Conservation (phyloP, 805 yeast species). For the Saccharomyces jurei region DNA sequence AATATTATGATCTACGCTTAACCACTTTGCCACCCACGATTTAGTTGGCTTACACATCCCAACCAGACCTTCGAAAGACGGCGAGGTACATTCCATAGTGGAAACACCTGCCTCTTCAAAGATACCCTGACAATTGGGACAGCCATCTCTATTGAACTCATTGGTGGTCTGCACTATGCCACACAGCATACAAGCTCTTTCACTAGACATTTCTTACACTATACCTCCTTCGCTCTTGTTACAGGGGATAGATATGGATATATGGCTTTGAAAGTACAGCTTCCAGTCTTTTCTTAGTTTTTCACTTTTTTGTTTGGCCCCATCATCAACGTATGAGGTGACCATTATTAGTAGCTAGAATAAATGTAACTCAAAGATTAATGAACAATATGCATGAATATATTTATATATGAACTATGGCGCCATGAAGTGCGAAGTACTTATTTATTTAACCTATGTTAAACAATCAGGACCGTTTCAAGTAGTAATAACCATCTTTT, state of each 20-base stretch:
- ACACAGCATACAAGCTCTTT: constrained; percentile 96
- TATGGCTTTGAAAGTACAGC: neutral
- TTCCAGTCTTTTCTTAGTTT: neutral
- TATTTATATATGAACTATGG: neutral
- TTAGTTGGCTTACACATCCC: constrained; percentile 78
- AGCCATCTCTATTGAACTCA: constrained; percentile 76
- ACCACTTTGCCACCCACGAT: constrained; percentile 97
- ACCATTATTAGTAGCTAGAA: neutral
- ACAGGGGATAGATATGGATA: neutral
- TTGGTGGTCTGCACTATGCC: constrained; percentile 80
- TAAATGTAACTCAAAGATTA: neutral
- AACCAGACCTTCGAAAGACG: constrained; percentile 90
- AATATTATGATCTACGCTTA: constrained; percentile 78
- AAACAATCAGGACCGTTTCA: neutral
- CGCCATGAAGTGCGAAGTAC: neutral
- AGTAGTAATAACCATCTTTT: constrained; percentile 26
- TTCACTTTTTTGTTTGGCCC: neutral
- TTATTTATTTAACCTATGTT: neutral
- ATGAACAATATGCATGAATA: neutral
- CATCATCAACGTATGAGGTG: neutral
- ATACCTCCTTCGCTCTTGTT: neutral
- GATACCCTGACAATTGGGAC: constrained; percentile 93
- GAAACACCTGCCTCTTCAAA: constrained; percentile 79
- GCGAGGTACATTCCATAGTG: constrained; percentile 87
- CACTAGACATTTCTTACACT: constrained; percentile 31